Base-by-base conservation (phyloP, 1,284 basidiomycete genomes). In the Melampsora larici-populina region DNA sequence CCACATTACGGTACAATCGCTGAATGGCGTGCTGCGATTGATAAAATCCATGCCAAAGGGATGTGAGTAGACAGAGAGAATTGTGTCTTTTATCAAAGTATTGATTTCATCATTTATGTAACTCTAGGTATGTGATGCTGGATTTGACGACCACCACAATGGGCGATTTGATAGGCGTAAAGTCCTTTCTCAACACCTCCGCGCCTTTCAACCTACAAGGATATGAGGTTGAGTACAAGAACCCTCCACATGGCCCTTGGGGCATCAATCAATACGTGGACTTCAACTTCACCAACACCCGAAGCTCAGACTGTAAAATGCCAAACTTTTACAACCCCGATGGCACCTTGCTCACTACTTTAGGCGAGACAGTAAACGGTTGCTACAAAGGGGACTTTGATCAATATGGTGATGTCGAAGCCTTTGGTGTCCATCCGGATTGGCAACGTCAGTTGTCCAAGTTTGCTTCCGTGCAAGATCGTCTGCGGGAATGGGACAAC, bases 81-180 rank as follows among this genome's bases (percentile, higher is more conserved):
- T 18, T 6, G 46, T 17, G 46, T 18, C 15, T 46, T 46, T 5
- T 17, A 46, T 2, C 17, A 46, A 18, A 13, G 17, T 7, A 21
- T 21, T 63, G 15, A 36, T 36, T 6, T 36, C 60, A 36, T 31
- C 15, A 15, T 3, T 31, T 15, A 21, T 74, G 4, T 31, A 26
- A n/a, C 26, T 21, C 7, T 26, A 78, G 70, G 78, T 94, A 93
- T 83, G 84, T 94, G 81, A 93, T 96, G 89, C 87, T 89, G 40
- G 93, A 96, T 85, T 93, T 95, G 82, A 96, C 93, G 0, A 90
- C 95, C 77, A 93, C 93, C 33, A 96, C 93, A 2, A 92, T 95
- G 89, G 88, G 87, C 79, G 93, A 95, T 86, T 86, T 94, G 80
- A 87, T 95, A 82, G 93, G 91, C 60, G 93, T 93, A 81, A 84